Evolutionary conservation across 352 stramenopile species (phyloP), one percentile per base, ranked within the genome.

Genomic region (Globisporangium paroecandrum): DNA sequence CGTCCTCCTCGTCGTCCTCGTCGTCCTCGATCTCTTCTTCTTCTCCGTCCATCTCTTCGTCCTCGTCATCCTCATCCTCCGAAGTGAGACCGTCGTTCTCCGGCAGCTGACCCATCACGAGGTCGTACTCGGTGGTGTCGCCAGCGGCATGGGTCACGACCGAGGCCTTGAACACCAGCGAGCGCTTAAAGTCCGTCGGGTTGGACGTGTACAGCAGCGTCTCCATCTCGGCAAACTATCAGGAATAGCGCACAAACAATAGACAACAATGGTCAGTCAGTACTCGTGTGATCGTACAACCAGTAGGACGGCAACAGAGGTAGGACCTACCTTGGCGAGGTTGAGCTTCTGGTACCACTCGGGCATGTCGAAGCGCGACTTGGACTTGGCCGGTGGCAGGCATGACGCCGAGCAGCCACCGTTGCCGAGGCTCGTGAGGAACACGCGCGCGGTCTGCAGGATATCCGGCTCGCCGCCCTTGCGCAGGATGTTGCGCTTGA

Each of bases 401-500:
- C 84, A 93, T 25, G 75, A 81, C 49, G 82, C 80, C 20, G 72
- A 72, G 65, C 83, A 86, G 58, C 79, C 72, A 32, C 81, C 79
- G 62, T 89, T 88, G 61, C 83, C 83, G 46, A 94, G 64, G 25
- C 78, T 83, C 54, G 86, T 78, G 41, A 98, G 78, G 64, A 98
- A 94, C 0, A 77, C 81, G 53, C 96, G 90, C 7, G 97, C 97
- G 18, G 96, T 97, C 58, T 94, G 86, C 27, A 97, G 75, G 57
- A 99, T 97, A 75, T 99, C 97, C 3, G 97, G 97, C 56, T 99
- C 91, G 24, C 97, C 97, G 32, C 97, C 97, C 73, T 99, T 99
- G 57, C 95, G 87, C 22, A 99, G 83, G 72, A 98, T 89, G 68
- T 98, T 98, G 53, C 89, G 88, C 68, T 95, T 92, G 53, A 91